phyloP scores from a whole-genome alignment of 1,284 basidiomycete species.

The Salmacisia buchloeana region DNA sequence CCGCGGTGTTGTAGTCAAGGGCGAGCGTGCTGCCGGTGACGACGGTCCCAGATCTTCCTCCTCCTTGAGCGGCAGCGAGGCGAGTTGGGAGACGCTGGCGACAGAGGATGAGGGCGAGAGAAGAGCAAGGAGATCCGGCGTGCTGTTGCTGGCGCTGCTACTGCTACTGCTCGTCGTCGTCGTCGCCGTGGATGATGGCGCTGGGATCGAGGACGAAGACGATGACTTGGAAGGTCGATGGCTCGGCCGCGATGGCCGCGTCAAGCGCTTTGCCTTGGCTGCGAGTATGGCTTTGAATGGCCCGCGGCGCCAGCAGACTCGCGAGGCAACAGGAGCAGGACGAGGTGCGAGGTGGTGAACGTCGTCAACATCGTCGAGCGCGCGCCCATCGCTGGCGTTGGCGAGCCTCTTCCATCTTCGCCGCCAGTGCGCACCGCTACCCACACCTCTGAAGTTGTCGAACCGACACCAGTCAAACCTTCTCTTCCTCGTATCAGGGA shows the following conservation, averaged over 20 bases:
- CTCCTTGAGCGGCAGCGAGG: too few species aligned
- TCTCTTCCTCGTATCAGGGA: background rate
- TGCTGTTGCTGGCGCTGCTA: background rate
- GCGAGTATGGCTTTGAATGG: slow-evolving; percentile 10
- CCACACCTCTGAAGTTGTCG: background rate
- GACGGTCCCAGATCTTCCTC: too few species aligned
- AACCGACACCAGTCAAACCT: background rate
- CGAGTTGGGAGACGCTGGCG: too few species aligned
- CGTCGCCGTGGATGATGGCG: slow-evolving; percentile 10
- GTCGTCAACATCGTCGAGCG: too few species aligned
- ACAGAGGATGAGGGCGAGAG: too few species aligned
- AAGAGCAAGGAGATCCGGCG: too few species aligned
- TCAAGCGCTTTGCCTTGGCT: slow-evolving; percentile 11
- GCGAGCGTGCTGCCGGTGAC: too few species aligned
- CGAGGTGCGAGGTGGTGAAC: background rate
- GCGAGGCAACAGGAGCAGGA: background rate
- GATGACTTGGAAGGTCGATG: background rate
- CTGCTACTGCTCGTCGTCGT: background rate
- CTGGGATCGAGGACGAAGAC: background rate
- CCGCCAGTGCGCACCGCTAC: too few species aligned
- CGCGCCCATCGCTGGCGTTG: too few species aligned
- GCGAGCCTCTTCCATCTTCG: too few species aligned
- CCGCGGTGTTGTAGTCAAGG: too few species aligned
- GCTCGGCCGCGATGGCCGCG: slow-evolving; percentile 3
- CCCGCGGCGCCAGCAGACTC: background rate